Evolutionary conservation across 75 land plant species (phyloP).

Genomic region (Isoetes taiwanensis): DNA sequence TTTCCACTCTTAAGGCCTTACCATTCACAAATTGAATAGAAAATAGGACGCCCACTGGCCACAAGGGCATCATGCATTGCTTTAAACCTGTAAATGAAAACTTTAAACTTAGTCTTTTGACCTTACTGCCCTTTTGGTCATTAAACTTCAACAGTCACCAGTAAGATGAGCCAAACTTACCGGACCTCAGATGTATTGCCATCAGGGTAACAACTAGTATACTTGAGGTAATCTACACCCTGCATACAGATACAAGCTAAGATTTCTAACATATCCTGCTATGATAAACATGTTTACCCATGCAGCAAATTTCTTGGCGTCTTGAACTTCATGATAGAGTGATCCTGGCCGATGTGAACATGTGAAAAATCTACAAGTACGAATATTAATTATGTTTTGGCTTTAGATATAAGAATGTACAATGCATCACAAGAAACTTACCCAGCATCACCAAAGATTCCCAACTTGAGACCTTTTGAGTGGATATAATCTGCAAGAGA

Average conservation of each 20-base stretch:
- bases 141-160: neutral
- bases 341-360: conserved; percentile 1
- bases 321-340: neutral
- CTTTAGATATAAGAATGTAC: too few relatives aligned
- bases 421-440: neutral
- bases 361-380: too few relatives aligned
- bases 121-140: neutral
- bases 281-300: neutral
- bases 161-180: too few relatives aligned
- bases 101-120: neutral
- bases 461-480: conserved; percentile 1
- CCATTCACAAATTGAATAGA: conserved; percentile 2
- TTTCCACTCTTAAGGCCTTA: too few relatives aligned
- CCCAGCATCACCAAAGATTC: neutral
- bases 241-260: neutral
- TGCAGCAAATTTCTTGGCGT: neutral
- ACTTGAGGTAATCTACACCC: conserved; percentile 7
- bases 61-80: neutral
- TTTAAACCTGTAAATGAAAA: neutral
- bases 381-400: too few relatives aligned
- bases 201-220: neutral
- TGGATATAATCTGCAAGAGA: conserved; percentile 3
- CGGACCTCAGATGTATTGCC: neutral
- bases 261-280: neutral
- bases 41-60: neutral